Base-by-base conservation (phyloP, 192 early-diverging fungal genomes). In the Backusella luteola region DNA sequence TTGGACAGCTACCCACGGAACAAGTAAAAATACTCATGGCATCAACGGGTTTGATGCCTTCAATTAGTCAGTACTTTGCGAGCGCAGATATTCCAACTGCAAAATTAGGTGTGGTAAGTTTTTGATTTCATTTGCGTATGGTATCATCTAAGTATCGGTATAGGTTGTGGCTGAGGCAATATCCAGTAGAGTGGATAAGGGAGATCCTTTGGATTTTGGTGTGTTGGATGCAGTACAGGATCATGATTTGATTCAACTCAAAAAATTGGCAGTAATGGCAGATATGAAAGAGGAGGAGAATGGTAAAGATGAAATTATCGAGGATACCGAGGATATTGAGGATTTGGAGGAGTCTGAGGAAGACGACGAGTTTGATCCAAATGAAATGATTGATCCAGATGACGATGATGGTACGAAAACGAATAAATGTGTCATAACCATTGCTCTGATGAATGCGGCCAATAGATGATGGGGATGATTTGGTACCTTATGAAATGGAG, bases 401-500 rank as follows among this genome's bases (percentile, higher is more conserved):
- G 41, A 3, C 14, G 35, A 72, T 34, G 41, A 8, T 23, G 35
- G 53, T 56, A 56, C 23, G 34, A 11, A 26, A 38, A 6, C 15
- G 12, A 5, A 23, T 29, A 73, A 38, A 52, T n/a, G 1, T 49
- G 36, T 11, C 2, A 11, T 52, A 5, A 72, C 14, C 23, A 38
- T 21, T 1, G 23, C 4, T 46, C 38, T 46, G 23, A 34, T 56
- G 2, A 49, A 36, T 12, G 17, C 3, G 9, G 11, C 41, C 32
- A 32, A 74, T 35, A 53, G 56, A 56, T 38, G 52, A 44, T 4
- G 74, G 68, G 6, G 56, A 63, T 67, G 74, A 67, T 12, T 67
- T 75, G 39, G 29, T 67, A 67, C 63, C 74, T 44, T 75, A 75
- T 71, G n/a, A 23, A 49, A 71, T 71, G 70, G 70, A 71, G 3